Evolutionary conservation across 495 filamentous ascomycete genomes (phyloP).

Genomic region (Hypoxylon intermedium): DNA sequence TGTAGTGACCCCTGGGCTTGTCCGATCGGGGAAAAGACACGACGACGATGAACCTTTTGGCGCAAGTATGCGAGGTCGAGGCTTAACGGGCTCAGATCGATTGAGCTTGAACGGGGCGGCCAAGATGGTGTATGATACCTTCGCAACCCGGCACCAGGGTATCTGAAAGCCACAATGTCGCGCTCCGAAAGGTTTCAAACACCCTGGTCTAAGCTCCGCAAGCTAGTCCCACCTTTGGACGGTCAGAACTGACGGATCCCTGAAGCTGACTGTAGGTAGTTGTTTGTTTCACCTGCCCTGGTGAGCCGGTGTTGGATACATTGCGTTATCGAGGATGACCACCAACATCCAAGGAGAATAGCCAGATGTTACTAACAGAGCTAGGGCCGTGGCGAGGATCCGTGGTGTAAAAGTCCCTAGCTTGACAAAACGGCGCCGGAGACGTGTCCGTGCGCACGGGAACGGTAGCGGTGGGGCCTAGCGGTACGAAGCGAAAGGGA

Average conservation of each 20-base stretch:
- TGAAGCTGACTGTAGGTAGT: conserved; percentile 24
- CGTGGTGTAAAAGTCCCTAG: conserved; percentile 26
- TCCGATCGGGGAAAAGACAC: conserved; percentile 36
- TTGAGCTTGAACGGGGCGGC: conserved; percentile 19
- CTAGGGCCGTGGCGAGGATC: conserved; percentile 12
- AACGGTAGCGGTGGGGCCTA: conserved; percentile 34
- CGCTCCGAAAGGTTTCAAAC: conserved; percentile 35
- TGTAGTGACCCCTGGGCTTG: conserved; percentile 19
- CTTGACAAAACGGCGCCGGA: conserved; percentile 23
- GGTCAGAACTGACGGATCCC: conserved; percentile 23
- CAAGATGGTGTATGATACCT: conserved; percentile 35
- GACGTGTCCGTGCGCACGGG: conserved; percentile 33
- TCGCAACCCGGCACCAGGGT: conserved; percentile 27
- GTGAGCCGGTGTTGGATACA: conserved; percentile 7
- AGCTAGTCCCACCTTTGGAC: conserved; percentile 31
- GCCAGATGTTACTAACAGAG: conserved; percentile 20
- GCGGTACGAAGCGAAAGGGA: conserved; percentile 47
- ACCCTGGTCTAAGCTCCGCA: conserved; percentile 31
- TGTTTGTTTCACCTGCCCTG: conserved; percentile 8
- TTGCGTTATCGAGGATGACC: background rate
- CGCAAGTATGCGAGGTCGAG: conserved; percentile 31
- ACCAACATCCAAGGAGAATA: conserved; percentile 23
- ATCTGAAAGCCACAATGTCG: conserved; percentile 31
- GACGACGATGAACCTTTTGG: conserved; percentile 26
- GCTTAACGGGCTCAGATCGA: conserved; percentile 25